Conservation (phyloP, 2,329 filamentous ascomycete species). For the Harringtonia aguacate region DNA sequence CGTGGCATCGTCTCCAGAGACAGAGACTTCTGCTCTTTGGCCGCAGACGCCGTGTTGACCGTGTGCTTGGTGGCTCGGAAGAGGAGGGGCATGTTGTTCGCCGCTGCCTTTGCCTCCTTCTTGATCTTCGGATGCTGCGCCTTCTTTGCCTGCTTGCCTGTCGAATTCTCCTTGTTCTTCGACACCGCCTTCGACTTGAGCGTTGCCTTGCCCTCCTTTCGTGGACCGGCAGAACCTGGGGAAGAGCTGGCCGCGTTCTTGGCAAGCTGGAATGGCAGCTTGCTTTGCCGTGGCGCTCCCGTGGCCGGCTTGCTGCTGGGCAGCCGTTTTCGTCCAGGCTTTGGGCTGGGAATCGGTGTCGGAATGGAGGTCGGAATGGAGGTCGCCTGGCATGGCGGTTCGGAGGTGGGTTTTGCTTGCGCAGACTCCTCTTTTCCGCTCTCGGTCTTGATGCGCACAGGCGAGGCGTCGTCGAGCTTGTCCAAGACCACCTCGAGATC, state of each 20-base stretch:
- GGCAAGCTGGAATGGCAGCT: conserved; percentile 30
- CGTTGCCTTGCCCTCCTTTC: not conserved
- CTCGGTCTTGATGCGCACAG: conserved; percentile 6
- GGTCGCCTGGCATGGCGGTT: conserved; percentile 5
- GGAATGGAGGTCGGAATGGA: conserved; percentile 38
- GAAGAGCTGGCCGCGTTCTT: not conserved
- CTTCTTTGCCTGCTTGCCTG: conserved; percentile 17
- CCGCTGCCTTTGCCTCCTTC: conserved; percentile 14
- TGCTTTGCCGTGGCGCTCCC: conserved; percentile 34
- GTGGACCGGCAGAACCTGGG: not conserved
- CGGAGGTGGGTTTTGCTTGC: not conserved
- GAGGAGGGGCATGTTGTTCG: conserved; percentile 22
- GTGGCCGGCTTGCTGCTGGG: conserved; percentile 21
- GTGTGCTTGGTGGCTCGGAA: conserved; percentile 35
- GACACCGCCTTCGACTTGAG: not conserved
- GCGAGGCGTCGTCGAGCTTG: conserved; percentile 14
- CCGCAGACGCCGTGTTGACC: conserved; percentile 8
- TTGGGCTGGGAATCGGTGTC: conserved; percentile 48
- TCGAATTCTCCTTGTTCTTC: conserved; percentile 1
- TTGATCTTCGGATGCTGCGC: conserved; percentile 23
- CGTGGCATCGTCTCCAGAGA: not conserved
- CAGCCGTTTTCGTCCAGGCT: conserved; percentile 25
- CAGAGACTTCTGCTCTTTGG: conserved; percentile 5
- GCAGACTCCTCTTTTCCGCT: conserved; percentile 3
- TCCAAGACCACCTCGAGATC: conserved; percentile 32